Base-by-base conservation (phyloP, 169 alveolate species). In the Plasmodium gaboni region DNA sequence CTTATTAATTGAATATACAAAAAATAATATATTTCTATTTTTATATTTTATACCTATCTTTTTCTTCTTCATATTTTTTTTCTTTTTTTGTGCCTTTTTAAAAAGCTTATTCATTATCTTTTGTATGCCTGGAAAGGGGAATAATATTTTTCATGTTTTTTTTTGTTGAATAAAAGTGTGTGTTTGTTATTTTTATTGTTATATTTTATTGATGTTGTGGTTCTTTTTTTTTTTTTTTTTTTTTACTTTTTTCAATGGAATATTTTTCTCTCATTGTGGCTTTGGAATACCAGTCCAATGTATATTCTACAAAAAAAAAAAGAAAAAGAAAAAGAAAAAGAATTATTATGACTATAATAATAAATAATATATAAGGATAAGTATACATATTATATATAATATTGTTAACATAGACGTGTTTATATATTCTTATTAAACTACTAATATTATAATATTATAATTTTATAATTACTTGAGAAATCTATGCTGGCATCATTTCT, bases 241-340 rank as follows among this genome's bases (percentile, higher is more conserved):
- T 10, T 50, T 76, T 63, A 76, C 88, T n/a, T 22, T 64, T 76
- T 5, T 63, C 74, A 0, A 74, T 65, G 1, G 63, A 44, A 57
- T 76, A 76, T 57, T 76, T 76, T 4, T 76, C 88, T 57, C 65
- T 53, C 24, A 76, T 44, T 46, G 61, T 46, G 15, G 88, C 76
- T 5, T 64, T 44, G 44, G 70, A 0, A 42, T 76, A 76, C 88
- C 88, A 76, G 0, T 76, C 88, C 38, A 50, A 12, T 71, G 57
- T 64, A 57, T 76, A 76, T 42, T 76, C 88, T 76, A 10, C 2
- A 55, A 32, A 12, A 60, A 60, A 2, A 8, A 59, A 17, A 59
- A 17, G n/a, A 19, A 15, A 0, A 17, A 17, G 17, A 9, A 55
- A 12, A 7, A 15, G 8, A 12, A 50, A 50, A 12, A 50, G 55